Conservation (phyloP, 345 rosid species). For the Trapa incisa region DNA sequence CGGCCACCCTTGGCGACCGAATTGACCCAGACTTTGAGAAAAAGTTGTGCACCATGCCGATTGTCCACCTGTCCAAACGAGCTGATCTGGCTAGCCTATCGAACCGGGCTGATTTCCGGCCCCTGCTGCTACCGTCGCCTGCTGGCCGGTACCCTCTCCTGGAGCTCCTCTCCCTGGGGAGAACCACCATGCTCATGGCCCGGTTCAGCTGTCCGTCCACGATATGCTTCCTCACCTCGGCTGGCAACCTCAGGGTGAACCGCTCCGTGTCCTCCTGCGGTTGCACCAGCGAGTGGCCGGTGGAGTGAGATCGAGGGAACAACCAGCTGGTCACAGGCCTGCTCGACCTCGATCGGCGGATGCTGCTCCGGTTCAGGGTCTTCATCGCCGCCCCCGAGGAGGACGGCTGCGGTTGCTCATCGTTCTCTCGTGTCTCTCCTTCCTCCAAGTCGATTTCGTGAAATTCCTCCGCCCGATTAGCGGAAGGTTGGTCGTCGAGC, state of each 20-base stretch:
- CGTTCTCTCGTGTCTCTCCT: not conserved
- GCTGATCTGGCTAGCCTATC: constrained; percentile 19
- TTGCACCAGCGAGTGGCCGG: constrained; percentile 80
- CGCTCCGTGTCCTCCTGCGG: constrained; percentile 77
- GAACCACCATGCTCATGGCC: constrained; percentile 42
- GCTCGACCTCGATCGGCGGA: constrained; percentile 37
- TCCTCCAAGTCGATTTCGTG: constrained; percentile 12
- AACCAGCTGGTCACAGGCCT: constrained; percentile 15
- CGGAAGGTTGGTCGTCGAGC: constrained; percentile 8
- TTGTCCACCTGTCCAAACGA: constrained; percentile 46
- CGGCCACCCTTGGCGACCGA: constrained; percentile 27
- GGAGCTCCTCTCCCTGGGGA: constrained; percentile 42
- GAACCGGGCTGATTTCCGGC: constrained; percentile 11
- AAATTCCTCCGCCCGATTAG: constrained; percentile 14
- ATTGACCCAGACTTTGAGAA: constrained; percentile 41
- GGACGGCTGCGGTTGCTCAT: not conserved
- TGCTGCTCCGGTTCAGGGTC: constrained; percentile 32
- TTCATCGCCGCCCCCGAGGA: constrained; percentile 7
- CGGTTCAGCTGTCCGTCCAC: constrained; percentile 54
- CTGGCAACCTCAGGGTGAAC: constrained; percentile 66
- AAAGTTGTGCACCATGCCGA: constrained; percentile 13
- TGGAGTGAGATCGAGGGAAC: constrained; percentile 64
- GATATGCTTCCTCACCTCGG: constrained; percentile 57
- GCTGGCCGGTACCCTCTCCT: constrained; percentile 29
- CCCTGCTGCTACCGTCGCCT: constrained; percentile 25